These are phyloP conservation scores for Zygosaccharomyces kombuchaensis DNA, from an alignment of 805 yeast genomes.

Conservation along the genomic window DNA sequence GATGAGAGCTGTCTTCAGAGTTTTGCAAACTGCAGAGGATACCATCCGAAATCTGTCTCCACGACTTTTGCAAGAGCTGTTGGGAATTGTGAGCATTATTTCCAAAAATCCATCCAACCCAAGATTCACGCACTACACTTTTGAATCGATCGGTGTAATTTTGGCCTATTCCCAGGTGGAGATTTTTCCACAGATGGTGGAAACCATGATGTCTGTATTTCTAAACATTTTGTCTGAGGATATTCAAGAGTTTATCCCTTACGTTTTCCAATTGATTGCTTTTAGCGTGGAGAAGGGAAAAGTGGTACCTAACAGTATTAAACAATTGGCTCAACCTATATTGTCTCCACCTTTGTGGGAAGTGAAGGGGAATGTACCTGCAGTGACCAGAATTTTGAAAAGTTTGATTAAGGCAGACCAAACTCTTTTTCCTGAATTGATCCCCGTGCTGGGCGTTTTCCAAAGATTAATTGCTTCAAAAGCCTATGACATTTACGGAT, in stretches of 20 bases:
- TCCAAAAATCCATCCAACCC: constrained; percentile 94
- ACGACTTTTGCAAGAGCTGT: constrained; percentile 56
- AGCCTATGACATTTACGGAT: constrained; percentile 73
- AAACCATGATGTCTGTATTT: constrained; percentile 59
- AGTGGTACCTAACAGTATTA: constrained; percentile 60
- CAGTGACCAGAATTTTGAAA: constrained; percentile 73
- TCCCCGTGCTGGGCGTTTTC: constrained; percentile 92
- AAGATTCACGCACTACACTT: constrained; percentile 81
- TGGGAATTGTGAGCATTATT: constrained; percentile 64
- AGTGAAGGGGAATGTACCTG: constrained; percentile 87
- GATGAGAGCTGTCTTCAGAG: constrained; percentile 84
- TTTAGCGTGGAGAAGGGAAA: constrained; percentile 55
- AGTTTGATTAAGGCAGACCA: constrained; percentile 50
- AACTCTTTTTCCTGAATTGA: constrained; percentile 42
- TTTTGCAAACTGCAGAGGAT: constrained; percentile 68
- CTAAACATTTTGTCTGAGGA: constrained; percentile 70
- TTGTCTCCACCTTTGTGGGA: constrained; percentile 94
- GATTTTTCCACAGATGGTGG: constrained; percentile 33
- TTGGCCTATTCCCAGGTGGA: constrained; percentile 46
- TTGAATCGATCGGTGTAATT: constrained; percentile 80
- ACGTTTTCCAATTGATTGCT: constrained; percentile 85
- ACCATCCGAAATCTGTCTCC: constrained; percentile 45
- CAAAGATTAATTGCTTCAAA: constrained; percentile 87
- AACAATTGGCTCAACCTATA: constrained; percentile 69
- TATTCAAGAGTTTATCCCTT: constrained; percentile 91